Base-by-base conservation (phyloP, 768 basidiomycete species). In the Rhodocollybia butyracea region DNA sequence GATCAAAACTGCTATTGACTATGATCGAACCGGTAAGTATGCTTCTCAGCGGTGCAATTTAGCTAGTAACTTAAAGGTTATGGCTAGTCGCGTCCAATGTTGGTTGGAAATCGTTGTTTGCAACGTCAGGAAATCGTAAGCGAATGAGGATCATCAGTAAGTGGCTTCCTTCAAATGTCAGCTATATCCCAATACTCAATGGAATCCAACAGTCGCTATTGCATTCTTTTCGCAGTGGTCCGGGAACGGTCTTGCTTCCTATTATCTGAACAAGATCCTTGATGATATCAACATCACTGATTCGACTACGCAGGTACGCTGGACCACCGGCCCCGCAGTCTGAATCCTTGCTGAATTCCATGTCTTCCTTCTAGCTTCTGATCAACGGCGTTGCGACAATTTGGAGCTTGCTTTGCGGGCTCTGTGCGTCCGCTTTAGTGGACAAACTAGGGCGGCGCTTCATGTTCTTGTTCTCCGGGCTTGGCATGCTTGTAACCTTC, bases 181-280 rank as follows among this genome's bases (percentile, higher is more conserved):
- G n/a, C n/a, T n/a, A n/a, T n/a, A n/a, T n/a, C n/a, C n/a, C n/a
- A n/a, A n/a, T n/a, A n/a, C n/a, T n/a, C n/a, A n/a, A n/a, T n/a
- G n/a, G n/a, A n/a, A n/a, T n/a, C n/a, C n/a, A n/a, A n/a, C n/a
- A n/a, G n/a, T 88, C 59, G 86, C 85, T 45, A 73, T 91, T 54
- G 88, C 87, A 46, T 88, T 88, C 79, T 90, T 91, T 79, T 90
- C 88, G 2, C 87, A 89, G 62, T 91, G 88, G 89, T 90, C 87
- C 10, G 89, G 88, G 13, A 91, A 91, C 62, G 89, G 89, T 64
- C 85, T 92, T 52, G 85, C 89, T 48, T 89, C 87, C 5, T 91
- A 86, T 76, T 92, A 92, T 75, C 82, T 92, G 63, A 85, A 76
- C 72, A 76, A 80, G 68, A 85, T 92, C 50, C 83, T 93, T 68